Base-by-base conservation (phyloP, 495 filamentous ascomycete genomes). In the Chaetomium tenue region DNA sequence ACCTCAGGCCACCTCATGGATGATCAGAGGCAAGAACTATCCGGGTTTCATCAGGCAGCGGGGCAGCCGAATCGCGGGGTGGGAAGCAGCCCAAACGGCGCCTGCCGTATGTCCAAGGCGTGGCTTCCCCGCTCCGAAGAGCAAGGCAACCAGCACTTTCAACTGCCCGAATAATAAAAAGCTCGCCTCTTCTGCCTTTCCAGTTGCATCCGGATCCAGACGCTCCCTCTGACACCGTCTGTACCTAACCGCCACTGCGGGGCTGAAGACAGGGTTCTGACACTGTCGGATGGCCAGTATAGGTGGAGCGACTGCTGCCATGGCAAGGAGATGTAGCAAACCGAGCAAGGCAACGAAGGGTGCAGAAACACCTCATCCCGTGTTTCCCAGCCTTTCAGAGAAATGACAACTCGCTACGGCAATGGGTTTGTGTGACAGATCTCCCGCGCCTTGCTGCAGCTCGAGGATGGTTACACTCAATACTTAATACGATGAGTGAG, bases 221-320 rank as follows among this genome's bases (percentile, higher is more conserved):
- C 18, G 20, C n/a, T 52, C 13, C 6, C 23, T 16, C 23, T 18
- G 6, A 15, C 23, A 18, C 48, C 16, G 22, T 52, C 48, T 52
- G 48, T 23, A 18, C 16, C 44, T 50, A 52, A 26, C 48, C 48
- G 48, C 48, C 48, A 52, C 48, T 52, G 48, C 48, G 48, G 48
- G 48, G 48, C 22, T 52, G 23, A 12, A 52, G 48, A 20, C 48
- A 52, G 48, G 48, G 48, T 18, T 50, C 25, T 37, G 33, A 37
- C 33, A 37, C 6, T 8, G 8, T 37, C 33, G 33, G 33, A 37
- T 37, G 33, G 6, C 9, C 8, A 37, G 33, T 37, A 37, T 12
- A 37, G n/a, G n/a, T 42, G 54, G 40, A 9, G 15, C 39, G 6
- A 26, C 11, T 56, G 37, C 37, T 23, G 6, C 3, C 51, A 33